Evolutionary conservation across 129 eudicot genomes (phyloP), one percentile per base, ranked within the genome.

Genomic region (Flaveria brownii): DNA sequence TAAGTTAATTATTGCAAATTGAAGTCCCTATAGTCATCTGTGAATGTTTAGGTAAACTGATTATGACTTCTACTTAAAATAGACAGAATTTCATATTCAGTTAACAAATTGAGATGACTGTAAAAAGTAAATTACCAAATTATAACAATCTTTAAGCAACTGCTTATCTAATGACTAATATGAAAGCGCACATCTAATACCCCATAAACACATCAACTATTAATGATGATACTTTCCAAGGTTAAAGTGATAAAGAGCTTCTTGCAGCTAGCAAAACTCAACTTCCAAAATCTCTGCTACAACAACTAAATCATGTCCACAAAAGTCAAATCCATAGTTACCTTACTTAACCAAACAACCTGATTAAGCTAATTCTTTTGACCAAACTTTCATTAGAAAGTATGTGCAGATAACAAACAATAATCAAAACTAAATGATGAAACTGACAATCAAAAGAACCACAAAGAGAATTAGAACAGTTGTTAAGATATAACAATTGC

Each of bases 221-320:
- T 49, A 49, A 49, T 11, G 15, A 74, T 74, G 7, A 75, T 26
- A 25, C 71, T 68, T 67, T 65, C 74, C 10, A 70, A 36, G 51
- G 16, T 70, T 70, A 60, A 75, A 70, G 36, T 28, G 18, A 56
- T 26, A 64, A 33, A 8, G 54, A 68, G 67, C 46, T 16, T 18
- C 17, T 8, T 16, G 54, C 51, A 51, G 80, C 65, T 65, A 66
- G 25, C 52, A 76, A 65, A 76, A 76, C 17, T 17, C 73, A 36
- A 25, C 41, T 36, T 36, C 41, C 17, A 63, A 61, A 75, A 75
- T 47, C 52, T 17, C 14, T 75, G 10, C 61, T 61, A 46, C 45
- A 75, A 62, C 68, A 63, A 63, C 68, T 63, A 30, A 36, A 54
- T 12, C 36, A 54, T 54, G 42, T 72, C 52, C 52, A 54, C 18